These are phyloP conservation scores for Tuber melanosporum DNA, from an alignment of 495 filamentous ascomycete species.

Conservation along the genomic window DNA sequence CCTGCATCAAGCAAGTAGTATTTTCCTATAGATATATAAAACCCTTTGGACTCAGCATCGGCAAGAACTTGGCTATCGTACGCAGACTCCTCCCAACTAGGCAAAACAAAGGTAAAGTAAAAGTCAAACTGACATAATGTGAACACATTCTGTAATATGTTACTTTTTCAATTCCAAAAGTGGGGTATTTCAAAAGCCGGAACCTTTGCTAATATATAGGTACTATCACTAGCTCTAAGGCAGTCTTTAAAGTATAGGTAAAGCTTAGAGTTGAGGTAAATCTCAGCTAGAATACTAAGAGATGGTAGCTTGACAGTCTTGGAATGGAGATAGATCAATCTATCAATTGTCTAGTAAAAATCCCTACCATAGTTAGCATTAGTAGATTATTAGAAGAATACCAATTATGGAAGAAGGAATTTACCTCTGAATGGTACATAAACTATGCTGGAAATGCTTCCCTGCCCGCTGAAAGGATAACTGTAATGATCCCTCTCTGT, in stretches of 20 bases:
- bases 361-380: not conserved
- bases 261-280: conserved; percentile 2
- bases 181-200: not conserved
- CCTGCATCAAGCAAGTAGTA: conserved; percentile 26
- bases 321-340: not conserved
- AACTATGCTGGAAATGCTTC: not conserved
- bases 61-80: conserved; percentile 13
- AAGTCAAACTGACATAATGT: conserved; percentile 14
- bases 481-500: too few relatives aligned
- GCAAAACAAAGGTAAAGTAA: conserved; percentile 20
- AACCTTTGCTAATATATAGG: conserved; percentile 18
- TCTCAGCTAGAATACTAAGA: conserved; percentile 4
- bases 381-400: not conserved
- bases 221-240: conserved; percentile 23
- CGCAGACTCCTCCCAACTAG: conserved; percentile 18
- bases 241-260: conserved; percentile 27
- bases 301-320: not conserved
- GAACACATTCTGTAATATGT: conserved; percentile 18
- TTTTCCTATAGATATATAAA: not conserved
- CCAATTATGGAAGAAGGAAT: not conserved
- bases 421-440: not conserved
- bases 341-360: not conserved
- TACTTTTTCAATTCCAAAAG: conserved; percentile 14
- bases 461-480: not conserved
- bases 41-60: conserved; percentile 4